Evolutionary conservation across 805 yeast genomes (phyloP), one percentile per base, ranked within the genome.

Genomic region (Torulaspora franciscae): DNA sequence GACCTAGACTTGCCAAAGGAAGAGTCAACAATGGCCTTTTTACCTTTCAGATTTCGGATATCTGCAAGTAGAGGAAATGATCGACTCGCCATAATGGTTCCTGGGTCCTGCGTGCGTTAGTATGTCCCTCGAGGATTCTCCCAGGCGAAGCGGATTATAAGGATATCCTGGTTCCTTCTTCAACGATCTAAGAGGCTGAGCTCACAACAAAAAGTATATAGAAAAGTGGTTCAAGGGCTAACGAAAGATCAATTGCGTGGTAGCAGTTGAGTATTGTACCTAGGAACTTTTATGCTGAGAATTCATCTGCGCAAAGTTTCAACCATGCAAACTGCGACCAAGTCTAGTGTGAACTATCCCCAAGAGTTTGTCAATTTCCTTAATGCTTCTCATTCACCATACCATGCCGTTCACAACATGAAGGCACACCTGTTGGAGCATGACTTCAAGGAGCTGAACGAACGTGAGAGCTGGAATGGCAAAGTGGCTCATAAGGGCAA

Each of bases 381-480:
- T 49, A 88, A 88, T 67, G 72, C 75, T 3, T 83, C 95, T 0
- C 98, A 96, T 13, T 83, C 98, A 0, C 98, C 98, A 0, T 91
- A 89, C 64, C 98, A 93, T 65, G 96, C 89, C 0, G 95, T 90
- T 7, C 75, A 77, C 39, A 75, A 77, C 22, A 79, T 81, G 35
- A 82, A 82, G 56, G 52, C 63, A n/a, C 66, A 71, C 40, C 72
- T 91, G 27, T 45, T 61, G 2, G 61, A 65, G 3, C 76, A 79
- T n/a, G 95, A 95, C 0, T 91, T 87, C 61, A 62, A 61, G 8
- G 93, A 85, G 63, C 64, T 93, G 23, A 70, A 76, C 17, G 98
- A 91, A 65, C 74, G 87, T 35, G 71, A 74, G 8, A 62, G 71
- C 29, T 91, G 97, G 97, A 71, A 74, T 9, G 76, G 77, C 1